These are phyloP conservation scores for Epichloe sibirici DNA, from an alignment of 2,329 filamentous ascomycete species.

Conservation along the genomic window DNA sequence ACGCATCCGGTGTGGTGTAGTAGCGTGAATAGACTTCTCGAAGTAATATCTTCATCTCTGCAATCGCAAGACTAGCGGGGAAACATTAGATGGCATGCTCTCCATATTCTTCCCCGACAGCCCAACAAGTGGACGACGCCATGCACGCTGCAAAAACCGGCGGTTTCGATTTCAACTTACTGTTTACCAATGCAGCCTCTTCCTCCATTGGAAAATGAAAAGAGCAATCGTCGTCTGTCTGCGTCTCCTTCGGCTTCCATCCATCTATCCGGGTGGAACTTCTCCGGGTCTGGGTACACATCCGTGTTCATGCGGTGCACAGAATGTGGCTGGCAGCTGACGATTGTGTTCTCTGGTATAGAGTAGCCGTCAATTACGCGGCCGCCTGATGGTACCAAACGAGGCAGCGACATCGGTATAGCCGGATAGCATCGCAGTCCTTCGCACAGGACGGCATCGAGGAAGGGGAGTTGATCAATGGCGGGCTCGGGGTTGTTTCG, in stretches of 20 bases:
- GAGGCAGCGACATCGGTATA: slow-evolving; percentile 55
- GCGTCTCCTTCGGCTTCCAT: slow-evolving; percentile 61
- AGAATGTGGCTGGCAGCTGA: slow-evolving; percentile 50
- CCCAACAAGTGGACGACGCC: no score
- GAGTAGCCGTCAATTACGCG: slow-evolving; percentile 42
- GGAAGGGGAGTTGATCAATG: slow-evolving; percentile 41
- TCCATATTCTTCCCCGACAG: no score
- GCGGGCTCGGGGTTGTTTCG: slow-evolving; percentile 22
- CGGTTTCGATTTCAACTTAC: slow-evolving; percentile 30
- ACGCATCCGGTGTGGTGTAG: slow-evolving; percentile 39
- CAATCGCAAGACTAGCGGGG: slow-evolving; percentile 38
- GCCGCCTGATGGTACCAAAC: slow-evolving; percentile 42
- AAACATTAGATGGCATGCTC: not conserved
- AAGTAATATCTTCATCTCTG: slow-evolving; percentile 56
- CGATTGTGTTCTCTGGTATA: slow-evolving; percentile 40
- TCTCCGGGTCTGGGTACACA: slow-evolving; percentile 68
- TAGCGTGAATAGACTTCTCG: slow-evolving; percentile 49
- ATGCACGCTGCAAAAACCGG: not conserved
- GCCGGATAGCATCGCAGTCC: slow-evolving; percentile 49
- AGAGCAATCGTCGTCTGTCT: slow-evolving; percentile 51
- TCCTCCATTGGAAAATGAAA: slow-evolving; percentile 54
- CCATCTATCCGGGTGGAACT: slow-evolving; percentile 75
- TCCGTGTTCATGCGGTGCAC: slow-evolving; percentile 46
- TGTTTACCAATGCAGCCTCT: slow-evolving; percentile 55
- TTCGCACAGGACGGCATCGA: slow-evolving; percentile 53